Evolutionary conservation across 768 basidiomycete species (phyloP).

Genomic region (Chlorophyllum brunneum): DNA sequence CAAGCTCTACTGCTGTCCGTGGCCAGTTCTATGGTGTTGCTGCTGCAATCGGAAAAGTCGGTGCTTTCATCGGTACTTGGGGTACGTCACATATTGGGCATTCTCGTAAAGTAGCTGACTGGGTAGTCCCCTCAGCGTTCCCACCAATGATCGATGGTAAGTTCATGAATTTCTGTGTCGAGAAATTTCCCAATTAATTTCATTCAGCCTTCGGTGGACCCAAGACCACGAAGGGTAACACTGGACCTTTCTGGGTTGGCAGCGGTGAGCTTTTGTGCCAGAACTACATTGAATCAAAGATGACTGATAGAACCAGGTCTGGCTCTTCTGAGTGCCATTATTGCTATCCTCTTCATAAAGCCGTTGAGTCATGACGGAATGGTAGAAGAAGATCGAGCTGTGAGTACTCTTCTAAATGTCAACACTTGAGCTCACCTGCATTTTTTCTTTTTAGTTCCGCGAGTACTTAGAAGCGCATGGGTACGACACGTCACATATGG

Average conservation of each 20-base stretch:
- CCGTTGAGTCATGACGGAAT: constrained; percentile 78
- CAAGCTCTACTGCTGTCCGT: constrained; percentile 79
- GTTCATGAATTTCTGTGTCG: background rate
- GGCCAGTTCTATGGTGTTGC: constrained; percentile 86
- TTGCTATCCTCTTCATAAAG: constrained; percentile 69
- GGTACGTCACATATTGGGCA: constrained; percentile 35
- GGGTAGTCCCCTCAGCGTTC: constrained; percentile 43
- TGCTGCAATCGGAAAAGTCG: constrained; percentile 82
- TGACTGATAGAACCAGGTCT: constrained; percentile 37
- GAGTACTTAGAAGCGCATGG: constrained; percentile 76
- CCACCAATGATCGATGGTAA: constrained; percentile 60
- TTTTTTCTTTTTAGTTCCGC: constrained; percentile 55
- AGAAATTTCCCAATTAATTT: constrained; percentile 13
- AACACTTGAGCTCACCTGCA: background rate
- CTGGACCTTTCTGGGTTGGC: constrained; percentile 87
- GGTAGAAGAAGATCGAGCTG: constrained; percentile 66
- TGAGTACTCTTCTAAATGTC: constrained; percentile 26
- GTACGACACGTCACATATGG: constrained; percentile 76
- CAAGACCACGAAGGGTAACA: constrained; percentile 52
- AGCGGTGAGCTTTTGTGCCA: constrained; percentile 43
- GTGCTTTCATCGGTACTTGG: constrained; percentile 83
- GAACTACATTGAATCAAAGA: background rate
- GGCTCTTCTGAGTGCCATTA: constrained; percentile 71
- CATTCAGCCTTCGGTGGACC: constrained; percentile 60
- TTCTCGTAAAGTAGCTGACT: background rate